Base-by-base conservation (phyloP, 2,329 filamentous ascomycete species). In the Hypocreales sp. region DNA sequence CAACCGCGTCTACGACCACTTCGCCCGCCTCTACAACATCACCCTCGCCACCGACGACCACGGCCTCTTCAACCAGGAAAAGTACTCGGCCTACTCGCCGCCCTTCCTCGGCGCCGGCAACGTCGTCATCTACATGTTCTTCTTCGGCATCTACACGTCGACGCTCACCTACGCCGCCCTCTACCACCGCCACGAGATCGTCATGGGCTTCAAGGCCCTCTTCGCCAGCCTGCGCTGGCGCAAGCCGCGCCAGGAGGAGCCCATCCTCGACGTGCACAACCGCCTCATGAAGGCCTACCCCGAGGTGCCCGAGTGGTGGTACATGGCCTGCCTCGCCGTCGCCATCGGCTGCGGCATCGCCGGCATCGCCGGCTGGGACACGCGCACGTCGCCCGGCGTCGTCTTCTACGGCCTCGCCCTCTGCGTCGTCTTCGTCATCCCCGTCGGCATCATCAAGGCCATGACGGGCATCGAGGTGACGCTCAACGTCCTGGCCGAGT, bases 231-330 rank as follows among this genome's bases (percentile, higher is more conserved):
- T 66, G 34, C 53, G 53, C 24, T 55, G 51, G 37, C 56, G 51
- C 31, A 40, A 44, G 26, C 36, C 42, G 2, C 31, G 32, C 11
- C 47, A 55, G 22, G 41, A 51, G 15, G 41, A 50, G 12, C 52
- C 53, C 19, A 40, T 51, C 20, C 44, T 58, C 6, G 61, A 65
- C 26, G 53, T 64, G 4, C 61, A 65, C 39, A 61, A 55, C 31
- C 52, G 58, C 7, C 46, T 65, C 17, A 64, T 65, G 60, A 47
- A 51, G 32, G 40, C 40, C 1, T 65, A 65, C 36, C 40, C 48
- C 6, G 52, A 67, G 33, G 60, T 61, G 0, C 63, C 65, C 0
- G 61, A 66, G 30, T 68, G 63, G 64, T 68, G 64, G 64, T 69
- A 65, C 33, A 35, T 57, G 16, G 28, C 51, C 5, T 49, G 53